Base-by-base conservation (phyloP, 495 filamentous ascomycete species). In the Jackrogersella multiformis region DNA sequence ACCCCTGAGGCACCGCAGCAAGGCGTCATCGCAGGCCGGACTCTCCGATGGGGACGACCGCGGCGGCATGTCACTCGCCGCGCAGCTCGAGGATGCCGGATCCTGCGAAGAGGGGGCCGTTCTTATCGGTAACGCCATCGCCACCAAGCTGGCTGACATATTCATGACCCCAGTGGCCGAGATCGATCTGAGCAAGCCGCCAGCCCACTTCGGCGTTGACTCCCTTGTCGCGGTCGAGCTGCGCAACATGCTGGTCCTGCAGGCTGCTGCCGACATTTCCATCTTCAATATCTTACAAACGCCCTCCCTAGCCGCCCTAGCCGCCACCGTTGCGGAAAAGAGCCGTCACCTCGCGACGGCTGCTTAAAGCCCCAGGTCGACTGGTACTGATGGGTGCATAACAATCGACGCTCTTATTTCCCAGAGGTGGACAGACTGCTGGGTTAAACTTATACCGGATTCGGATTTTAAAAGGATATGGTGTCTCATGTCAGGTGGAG, bases 171-270 rank as follows among this genome's bases (percentile, higher is more conserved):
- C 15, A 1, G 39, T 21, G 1, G n/a, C 2, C 16, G 39, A 42
- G 15, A 21, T 42, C 16, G 39, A 42, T 9, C 18, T 42, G 16
- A 9, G 3, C 2, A 4, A 42, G 18, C 39, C 39, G 16, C 39
- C 18, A 1, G 39, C 39, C 2, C 16, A 20, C 15, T 42, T 6
- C 56, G 80, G 82, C 2, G 71, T 85, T 26, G 83, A 87, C 56
- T 79, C 74, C 6, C 74, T 86, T 39, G 71, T 84, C 10, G 82
- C 79, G 1, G 78, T 80, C 2, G 83, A 87, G 56, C 66, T 85
- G 36, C 65, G 81, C 30, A 81, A 80, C 42, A 82, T 77, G 77
- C 49, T 84, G 2, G 64, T 71, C 0, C 30, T 70, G 20, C 72
- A 73, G 57, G 73, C 68, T 9, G 76, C 63, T 0, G 74, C 73